Evolutionary conservation across 208 protist genomes (phyloP), one percentile per base, ranked within the genome.

Genomic region (Leptomonas pyrrhocoris): DNA sequence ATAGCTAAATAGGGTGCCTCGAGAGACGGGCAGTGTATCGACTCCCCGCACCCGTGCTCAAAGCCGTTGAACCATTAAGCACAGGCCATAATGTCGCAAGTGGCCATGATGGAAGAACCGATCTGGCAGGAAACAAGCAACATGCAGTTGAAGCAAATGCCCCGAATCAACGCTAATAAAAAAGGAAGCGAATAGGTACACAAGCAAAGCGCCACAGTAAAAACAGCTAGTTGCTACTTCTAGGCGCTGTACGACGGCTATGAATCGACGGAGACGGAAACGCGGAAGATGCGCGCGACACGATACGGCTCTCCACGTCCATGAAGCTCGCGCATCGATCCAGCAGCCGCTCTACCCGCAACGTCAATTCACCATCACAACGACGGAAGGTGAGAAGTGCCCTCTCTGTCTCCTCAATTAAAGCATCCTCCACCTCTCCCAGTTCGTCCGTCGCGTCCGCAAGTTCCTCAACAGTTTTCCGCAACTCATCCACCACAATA

Each of bases 341-440:
- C 56, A 73, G 40, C 57, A 73, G 57, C 21, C 57, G 57, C 25
- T 72, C 66, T 1, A 57, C 30, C 12, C 66, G 55, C 56, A 57
- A 19, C 27, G 42, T 73, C 48, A 73, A n/a, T 46, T 64, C 67
- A 15, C 56, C 43, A 21, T 73, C 67, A 46, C 67, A 54, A 11
- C 56, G 67, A 18, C 40, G 53, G 15, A 74, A 60, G 0, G 42
- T 25, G 11, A 68, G 19, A 6, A 57, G 34, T 7, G 63, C 56
- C 38, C 30, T 66, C 43, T 89, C 84, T 0, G 74, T 68, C 57
- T 83, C 81, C 34, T 43, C 53, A 25, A 80, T 31, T 66, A 88
- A 68, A 1, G 36, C 31, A 28, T 63, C 66, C 54, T 88, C 79
- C 40, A 63, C 79, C 31, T 66, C 60, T 49, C 71, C 75, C 11